Evolutionary conservation across 2,329 filamentous ascomycete species (phyloP).

Genomic region (Tothia fuscella): DNA sequence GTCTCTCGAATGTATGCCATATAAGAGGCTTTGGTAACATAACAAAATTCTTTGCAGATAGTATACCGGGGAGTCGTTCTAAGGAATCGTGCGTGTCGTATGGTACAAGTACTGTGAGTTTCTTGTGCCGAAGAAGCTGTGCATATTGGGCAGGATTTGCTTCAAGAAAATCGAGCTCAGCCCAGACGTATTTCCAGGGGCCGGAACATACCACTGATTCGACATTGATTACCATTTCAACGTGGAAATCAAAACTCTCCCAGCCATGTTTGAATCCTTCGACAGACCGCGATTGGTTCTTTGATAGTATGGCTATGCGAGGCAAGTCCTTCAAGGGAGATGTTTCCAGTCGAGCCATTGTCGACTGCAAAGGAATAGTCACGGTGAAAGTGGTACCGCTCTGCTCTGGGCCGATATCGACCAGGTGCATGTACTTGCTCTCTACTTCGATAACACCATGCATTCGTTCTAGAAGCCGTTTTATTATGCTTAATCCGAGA

Average conservation of each 20-base stretch:
- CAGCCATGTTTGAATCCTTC: conserved; percentile 6
- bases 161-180: conserved; percentile 6
- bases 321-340: background rate
- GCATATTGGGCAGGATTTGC: conserved; percentile 1
- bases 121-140: background rate
- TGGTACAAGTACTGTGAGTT: conserved; percentile 5
- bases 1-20: conserved; percentile 8
- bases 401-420: conserved; percentile 4
- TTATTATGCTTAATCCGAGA: conserved; percentile 6
- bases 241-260: conserved; percentile 3
- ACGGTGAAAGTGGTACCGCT: conserved; percentile 8
- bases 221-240: background rate
- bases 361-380: conserved; percentile 2
- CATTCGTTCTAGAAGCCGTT: conserved; percentile 7
- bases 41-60: conserved; percentile 7
- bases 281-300: background rate
- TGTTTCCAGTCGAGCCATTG: background rate
- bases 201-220: background rate
- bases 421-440: conserved; percentile 7
- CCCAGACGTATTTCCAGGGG: conserved; percentile 7
- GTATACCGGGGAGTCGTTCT: background rate
- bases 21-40: conserved; percentile 9
- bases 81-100: conserved; percentile 9
- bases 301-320: conserved; percentile 6
- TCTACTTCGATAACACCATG: conserved; percentile 8